Percentiles rank a stretch among this genome's conserved stretches.
Evolutionary conservation across 257 asterid species (phyloP).

Genomic region (Solanum tacnaense): DNA sequence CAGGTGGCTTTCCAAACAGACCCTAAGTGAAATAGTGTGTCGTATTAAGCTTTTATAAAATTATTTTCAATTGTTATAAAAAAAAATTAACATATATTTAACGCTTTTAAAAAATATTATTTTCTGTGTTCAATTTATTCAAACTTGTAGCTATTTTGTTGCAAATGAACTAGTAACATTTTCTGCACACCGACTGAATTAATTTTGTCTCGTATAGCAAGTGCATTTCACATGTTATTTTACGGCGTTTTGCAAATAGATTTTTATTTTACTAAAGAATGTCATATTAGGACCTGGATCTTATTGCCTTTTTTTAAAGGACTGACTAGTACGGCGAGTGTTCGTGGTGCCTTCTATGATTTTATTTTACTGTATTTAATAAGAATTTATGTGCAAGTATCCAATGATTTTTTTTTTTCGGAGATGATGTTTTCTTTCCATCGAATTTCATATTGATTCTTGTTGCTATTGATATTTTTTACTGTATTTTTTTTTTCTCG

Average conservation of each 20-base stretch:
- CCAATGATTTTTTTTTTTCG: neutral
- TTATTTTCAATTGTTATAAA: neutral
- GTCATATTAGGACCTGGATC: too few species aligned
- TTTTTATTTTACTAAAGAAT: neutral
- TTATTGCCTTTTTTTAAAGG: neutral
- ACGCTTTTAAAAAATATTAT: too few species aligned
- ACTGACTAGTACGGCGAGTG: neutral
- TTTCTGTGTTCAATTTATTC: too few species aligned
- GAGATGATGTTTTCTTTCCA: neutral
- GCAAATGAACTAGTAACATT: neutral
- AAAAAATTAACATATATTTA: too few species aligned
- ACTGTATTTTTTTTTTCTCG: too few species aligned
- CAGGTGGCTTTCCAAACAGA: too few species aligned
- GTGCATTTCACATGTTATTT: neutral
- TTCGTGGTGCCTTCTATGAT: neutral
- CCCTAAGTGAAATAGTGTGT: neutral
- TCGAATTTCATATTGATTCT: too few species aligned
- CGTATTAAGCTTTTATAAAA: too few species aligned
- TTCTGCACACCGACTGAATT: neutral
- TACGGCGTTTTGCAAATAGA: neutral
- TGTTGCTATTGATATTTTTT: neutral
- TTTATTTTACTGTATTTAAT: neutral
- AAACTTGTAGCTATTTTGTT: neutral
- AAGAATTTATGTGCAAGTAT: neutral
- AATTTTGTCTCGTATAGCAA: neutral